Percentiles rank a stretch among this genome's conserved stretches.
Evolutionary conservation across 2,329 filamentous ascomycete genomes (phyloP).

Genomic region (Alternaria novae-zelandiae): DNA sequence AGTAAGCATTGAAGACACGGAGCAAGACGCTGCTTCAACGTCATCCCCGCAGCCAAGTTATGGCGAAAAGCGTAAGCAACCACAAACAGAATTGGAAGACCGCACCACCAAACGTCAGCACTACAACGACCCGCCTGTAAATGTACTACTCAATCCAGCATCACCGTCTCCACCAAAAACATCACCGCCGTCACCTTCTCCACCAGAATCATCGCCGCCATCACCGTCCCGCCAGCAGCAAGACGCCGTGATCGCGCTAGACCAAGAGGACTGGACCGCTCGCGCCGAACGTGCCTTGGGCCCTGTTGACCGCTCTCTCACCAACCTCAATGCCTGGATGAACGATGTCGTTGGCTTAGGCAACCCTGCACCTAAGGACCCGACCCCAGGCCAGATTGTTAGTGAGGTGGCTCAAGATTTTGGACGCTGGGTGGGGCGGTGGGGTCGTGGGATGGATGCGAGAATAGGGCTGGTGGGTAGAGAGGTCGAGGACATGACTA

Average conservation of each 20-base stretch:
- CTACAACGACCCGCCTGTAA: background rate
- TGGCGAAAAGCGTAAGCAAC: background rate
- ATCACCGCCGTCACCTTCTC: background rate
- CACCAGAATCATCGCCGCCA: background rate
- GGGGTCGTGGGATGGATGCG: background rate
- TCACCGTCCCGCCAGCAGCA: background rate
- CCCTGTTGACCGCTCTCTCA: background rate
- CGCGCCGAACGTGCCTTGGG: background rate
- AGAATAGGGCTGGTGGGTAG: background rate
- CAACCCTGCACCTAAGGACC: background rate
- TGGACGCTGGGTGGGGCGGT: background rate
- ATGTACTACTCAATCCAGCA: background rate
- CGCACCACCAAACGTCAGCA: background rate
- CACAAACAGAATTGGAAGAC: background rate
- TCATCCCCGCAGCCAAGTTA: background rate
- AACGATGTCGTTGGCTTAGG: background rate
- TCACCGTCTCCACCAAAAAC: background rate
- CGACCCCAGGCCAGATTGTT: background rate
- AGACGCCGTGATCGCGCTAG: background rate
- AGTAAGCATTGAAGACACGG: background rate
- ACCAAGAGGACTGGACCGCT: background rate
- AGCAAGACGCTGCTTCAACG: background rate
- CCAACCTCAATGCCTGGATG: background rate
- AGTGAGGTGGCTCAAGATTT: background rate
- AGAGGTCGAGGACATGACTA: background rate